Percentiles rank a stretch among this genome's conserved stretches.
These are phyloP conservation scores for Pseudopithomyces chartarum DNA, from an alignment of 2,329 filamentous ascomycete genomes.

Conservation along the genomic window DNA sequence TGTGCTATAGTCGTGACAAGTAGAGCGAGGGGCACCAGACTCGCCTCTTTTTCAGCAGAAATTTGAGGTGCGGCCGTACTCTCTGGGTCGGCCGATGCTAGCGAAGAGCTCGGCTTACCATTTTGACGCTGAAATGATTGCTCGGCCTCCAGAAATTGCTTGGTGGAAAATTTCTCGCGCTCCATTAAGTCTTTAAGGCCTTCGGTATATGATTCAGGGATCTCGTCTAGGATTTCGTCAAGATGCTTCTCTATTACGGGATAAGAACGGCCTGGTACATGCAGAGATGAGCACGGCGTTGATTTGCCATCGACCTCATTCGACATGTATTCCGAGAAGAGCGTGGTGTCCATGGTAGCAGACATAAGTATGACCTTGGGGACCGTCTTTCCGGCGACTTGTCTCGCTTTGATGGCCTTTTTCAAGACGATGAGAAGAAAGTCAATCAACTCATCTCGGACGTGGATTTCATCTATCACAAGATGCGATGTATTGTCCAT, in stretches of 20 bases:
- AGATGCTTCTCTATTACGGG: constrained; percentile 8
- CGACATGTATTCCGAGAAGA: constrained; percentile 8
- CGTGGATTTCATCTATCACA: constrained; percentile 9
- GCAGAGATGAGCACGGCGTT: constrained; percentile 7
- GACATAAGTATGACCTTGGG: constrained; percentile 9
- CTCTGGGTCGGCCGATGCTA: neutral
- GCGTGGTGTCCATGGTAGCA: constrained; percentile 9
- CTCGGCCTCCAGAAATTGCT: neutral
- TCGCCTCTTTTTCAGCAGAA: neutral
- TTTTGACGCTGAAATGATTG: neutral
- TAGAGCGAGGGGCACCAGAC: constrained; percentile 4
- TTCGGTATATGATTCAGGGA: neutral
- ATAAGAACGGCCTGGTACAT: constrained; percentile 9
- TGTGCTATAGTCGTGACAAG: constrained; percentile 7
- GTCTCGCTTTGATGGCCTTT: constrained; percentile 1
- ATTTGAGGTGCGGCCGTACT: neutral
- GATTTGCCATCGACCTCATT: neutral
- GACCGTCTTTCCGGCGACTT: constrained; percentile 3
- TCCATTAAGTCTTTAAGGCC: neutral
- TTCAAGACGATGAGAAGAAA: constrained; percentile 9
- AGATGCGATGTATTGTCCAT: constrained; percentile 6
- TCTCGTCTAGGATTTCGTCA: neutral
- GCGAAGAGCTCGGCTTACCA: neutral
- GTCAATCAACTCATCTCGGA: constrained; percentile 7
- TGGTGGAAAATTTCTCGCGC: neutral